A percentile compares a stretch with the other conserved stretches of the same genome.
Evolutionary conservation across 1,284 basidiomycete genomes (phyloP).

Genomic region (Cryptococcus amylolentus): DNA sequence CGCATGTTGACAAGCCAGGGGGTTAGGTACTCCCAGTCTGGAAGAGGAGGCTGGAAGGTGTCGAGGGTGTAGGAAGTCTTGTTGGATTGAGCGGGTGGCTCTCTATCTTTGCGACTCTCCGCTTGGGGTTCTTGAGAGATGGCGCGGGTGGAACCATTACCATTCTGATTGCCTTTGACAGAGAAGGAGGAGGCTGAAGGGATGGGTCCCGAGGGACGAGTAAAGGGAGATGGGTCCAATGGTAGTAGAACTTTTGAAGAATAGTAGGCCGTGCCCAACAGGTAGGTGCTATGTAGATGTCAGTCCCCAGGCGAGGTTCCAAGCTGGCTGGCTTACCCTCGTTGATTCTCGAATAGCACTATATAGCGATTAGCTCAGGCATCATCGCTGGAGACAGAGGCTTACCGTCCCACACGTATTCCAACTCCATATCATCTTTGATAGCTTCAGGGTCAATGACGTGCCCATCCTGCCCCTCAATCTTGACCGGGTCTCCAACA

Average conservation of each 20-base stretch:
- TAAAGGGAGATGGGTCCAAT: slow-evolving; percentile 45
- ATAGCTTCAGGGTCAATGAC: slow-evolving; percentile 59
- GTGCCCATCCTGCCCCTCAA: slow-evolving; percentile 48
- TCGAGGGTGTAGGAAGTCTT: slow-evolving; percentile 45
- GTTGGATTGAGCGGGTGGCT: slow-evolving; percentile 23
- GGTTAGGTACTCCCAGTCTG: slow-evolving; percentile 47
- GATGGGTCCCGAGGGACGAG: slow-evolving; percentile 28
- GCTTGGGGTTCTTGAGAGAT: not conserved
- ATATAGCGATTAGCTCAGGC: not conserved
- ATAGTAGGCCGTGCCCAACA: slow-evolving; percentile 46
- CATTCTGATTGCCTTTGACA: not conserved
- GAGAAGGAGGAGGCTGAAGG: slow-evolving; percentile 20
- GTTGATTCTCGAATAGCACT: slow-evolving; percentile 51
- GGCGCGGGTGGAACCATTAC: not conserved
- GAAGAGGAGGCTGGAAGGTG: slow-evolving; percentile 43
- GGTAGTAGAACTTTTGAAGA: slow-evolving; percentile 43
- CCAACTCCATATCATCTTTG: slow-evolving; percentile 49
- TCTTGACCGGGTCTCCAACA: slow-evolving; percentile 13
- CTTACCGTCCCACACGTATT: slow-evolving; percentile 71
- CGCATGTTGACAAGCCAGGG: slow-evolving; percentile 51
- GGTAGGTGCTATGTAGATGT: slow-evolving; percentile 28
- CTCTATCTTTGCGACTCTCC: not conserved
- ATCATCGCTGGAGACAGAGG: slow-evolving; percentile 11
- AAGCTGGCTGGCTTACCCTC: slow-evolving; percentile 35
- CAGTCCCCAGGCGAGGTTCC: not conserved